These are phyloP conservation scores for Trametes polyzona DNA, from an alignment of 1,284 basidiomycete genomes.

Conservation along the genomic window DNA sequence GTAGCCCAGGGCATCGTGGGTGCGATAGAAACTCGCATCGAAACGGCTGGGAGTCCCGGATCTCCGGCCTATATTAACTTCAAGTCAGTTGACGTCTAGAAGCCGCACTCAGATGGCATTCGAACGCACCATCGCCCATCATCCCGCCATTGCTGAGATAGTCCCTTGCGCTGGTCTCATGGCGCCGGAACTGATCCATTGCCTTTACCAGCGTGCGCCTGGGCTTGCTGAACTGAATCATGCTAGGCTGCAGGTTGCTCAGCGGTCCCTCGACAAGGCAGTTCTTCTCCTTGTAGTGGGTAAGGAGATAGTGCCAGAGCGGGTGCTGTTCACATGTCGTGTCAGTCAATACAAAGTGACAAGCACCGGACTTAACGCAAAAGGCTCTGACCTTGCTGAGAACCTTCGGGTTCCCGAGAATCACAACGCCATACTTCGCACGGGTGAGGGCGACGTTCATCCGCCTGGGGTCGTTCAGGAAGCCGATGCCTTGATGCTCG, in stretches of 20 bases:
- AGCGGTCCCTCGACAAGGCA: conserved; percentile 96
- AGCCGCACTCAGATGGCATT: conserved; percentile 11
- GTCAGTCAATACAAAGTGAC: conserved; percentile 79
- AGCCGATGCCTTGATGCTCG: conserved; percentile 99
- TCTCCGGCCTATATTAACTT: conserved; percentile 47
- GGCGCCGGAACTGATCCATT: conserved; percentile 89
- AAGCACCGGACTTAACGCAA: conserved; percentile 85
- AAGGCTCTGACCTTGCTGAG: conserved; percentile 85
- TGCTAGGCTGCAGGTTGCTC: conserved; percentile 94
- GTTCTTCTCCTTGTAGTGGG: conserved; percentile 97
- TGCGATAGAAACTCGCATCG: conserved; percentile 93
- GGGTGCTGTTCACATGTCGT: conserved; percentile 80
- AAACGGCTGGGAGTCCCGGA: conserved; percentile 90
- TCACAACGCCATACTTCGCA: conserved; percentile 97
- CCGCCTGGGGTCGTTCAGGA: conserved; percentile 96
- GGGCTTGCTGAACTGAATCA: conserved; percentile 99
- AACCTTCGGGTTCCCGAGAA: conserved; percentile 98
- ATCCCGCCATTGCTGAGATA: conserved; percentile 52
- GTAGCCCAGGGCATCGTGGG: conserved; percentile 92
- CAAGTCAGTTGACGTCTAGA: conserved; percentile 29
- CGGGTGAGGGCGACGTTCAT: conserved; percentile 97
- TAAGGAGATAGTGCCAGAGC: conserved; percentile 97
- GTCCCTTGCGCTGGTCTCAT: conserved; percentile 85
- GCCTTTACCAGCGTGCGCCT: conserved; percentile 83
- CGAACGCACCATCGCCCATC: conserved; percentile 52